Conservation (phyloP, 148 eudicot genomes). For the Heliosperma pusillum region DNA sequence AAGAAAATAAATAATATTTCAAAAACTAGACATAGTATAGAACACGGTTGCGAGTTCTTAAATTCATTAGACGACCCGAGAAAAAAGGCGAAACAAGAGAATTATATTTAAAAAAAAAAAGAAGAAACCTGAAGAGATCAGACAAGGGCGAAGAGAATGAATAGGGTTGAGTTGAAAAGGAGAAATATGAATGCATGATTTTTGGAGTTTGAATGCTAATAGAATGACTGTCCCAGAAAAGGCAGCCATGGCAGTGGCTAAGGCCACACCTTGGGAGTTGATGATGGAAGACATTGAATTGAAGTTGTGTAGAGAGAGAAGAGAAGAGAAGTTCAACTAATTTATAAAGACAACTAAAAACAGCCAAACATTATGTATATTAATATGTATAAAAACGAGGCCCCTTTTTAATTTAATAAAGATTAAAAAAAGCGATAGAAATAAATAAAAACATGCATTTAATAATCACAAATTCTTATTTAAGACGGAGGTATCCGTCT, state of each 20-base stretch:
- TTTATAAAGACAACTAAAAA: background rate
- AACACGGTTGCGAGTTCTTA: too few relatives aligned
- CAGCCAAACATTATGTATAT: background rate
- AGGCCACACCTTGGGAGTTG: constrained; percentile 51
- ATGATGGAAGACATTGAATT: constrained; percentile 39
- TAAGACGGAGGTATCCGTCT: too few relatives aligned
- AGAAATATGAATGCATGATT: constrained; percentile 16
- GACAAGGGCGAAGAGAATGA: constrained; percentile 55
- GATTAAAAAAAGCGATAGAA: too few relatives aligned
- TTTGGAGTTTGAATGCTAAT: constrained; percentile 53
- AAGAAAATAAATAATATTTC: too few relatives aligned
- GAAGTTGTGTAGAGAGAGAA: background rate
- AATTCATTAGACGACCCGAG: too few relatives aligned
- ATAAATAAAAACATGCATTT: too few relatives aligned
- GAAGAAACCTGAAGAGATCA: constrained; percentile 53
- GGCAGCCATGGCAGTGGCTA: constrained; percentile 93
- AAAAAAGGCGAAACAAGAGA: too few relatives aligned
- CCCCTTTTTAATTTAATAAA: too few relatives aligned
- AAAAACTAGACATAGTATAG: background rate
- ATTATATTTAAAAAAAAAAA: background rate
- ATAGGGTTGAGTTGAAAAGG: constrained; percentile 27
- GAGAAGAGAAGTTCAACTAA: background rate
- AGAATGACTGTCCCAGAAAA: constrained; percentile 68
- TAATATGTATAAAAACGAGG: too few relatives aligned
- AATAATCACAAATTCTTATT: too few relatives aligned